These are phyloP conservation scores for Apiospora pterosperma DNA, from an alignment of 2,329 filamentous ascomycete species.

Conservation along the genomic window DNA sequence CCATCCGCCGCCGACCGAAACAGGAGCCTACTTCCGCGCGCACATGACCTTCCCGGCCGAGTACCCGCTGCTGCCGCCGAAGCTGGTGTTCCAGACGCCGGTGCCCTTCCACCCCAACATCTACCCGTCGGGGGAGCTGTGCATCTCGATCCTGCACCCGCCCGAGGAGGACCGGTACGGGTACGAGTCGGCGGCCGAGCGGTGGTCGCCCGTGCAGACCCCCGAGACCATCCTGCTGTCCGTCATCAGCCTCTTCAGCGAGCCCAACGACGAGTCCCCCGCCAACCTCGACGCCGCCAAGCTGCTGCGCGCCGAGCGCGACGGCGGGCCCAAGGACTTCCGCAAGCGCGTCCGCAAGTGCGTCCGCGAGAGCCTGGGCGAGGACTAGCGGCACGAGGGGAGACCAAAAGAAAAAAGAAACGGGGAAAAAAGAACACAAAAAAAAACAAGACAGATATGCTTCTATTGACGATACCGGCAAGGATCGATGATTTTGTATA, in stretches of 20 bases:
- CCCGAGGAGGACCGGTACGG: slow-evolving; percentile 92
- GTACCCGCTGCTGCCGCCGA: slow-evolving; percentile 86
- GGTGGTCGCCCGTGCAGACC: slow-evolving; percentile 92
- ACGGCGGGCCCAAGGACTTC: slow-evolving; percentile 65
- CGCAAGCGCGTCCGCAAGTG: slow-evolving; percentile 73
- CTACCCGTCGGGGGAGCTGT: slow-evolving; percentile 82
- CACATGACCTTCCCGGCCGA: slow-evolving; percentile 76
- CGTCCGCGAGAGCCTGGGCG: slow-evolving; percentile 77
- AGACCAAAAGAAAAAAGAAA: background rate
- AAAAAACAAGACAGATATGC: background rate
- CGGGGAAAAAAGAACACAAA: background rate
- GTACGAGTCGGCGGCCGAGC: slow-evolving; percentile 85
- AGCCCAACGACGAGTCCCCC: slow-evolving; percentile 92
- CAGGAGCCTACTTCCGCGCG: slow-evolving; percentile 90
- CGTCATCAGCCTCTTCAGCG: slow-evolving; percentile 87
- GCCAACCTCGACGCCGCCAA: slow-evolving; percentile 93
- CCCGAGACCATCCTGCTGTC: slow-evolving; percentile 91
- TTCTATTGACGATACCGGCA: background rate
- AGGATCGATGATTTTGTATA: background rate
- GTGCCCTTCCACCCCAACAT: slow-evolving; percentile 94
- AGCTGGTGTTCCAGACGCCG: slow-evolving; percentile 79
- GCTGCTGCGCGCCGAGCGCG: slow-evolving; percentile 76
- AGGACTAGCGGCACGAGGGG: slow-evolving; percentile 46
- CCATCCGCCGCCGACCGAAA: background rate
- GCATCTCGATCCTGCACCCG: slow-evolving; percentile 95